A percentile compares a stretch with the other conserved stretches of the same genome.
Evolutionary conservation across 2,329 filamentous ascomycete species (phyloP).

Genomic region (Zarea fungicola): DNA sequence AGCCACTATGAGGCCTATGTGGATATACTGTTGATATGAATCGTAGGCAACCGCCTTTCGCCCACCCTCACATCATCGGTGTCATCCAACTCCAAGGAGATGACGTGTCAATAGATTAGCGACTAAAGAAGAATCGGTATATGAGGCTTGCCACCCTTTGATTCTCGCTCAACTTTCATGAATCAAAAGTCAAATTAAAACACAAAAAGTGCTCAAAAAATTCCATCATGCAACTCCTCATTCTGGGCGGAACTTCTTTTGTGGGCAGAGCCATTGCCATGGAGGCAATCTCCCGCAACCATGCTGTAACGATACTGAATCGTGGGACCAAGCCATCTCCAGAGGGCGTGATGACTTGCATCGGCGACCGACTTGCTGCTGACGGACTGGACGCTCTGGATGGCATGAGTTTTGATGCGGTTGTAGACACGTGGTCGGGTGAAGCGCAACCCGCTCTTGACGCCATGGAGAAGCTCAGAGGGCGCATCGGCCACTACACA

Average conservation of each 20-base stretch:
- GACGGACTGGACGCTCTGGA: not conserved
- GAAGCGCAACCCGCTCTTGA: not conserved
- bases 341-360: not conserved
- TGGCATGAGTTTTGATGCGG: not conserved
- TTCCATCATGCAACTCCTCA: constrained; percentile 5
- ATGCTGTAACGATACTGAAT: not conserved
- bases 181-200: too few relatives aligned
- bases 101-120: too few relatives aligned
- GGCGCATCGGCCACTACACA: not conserved
- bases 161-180: too few relatives aligned
- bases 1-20: too few relatives aligned
- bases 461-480: not conserved
- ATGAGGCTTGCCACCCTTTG: too few relatives aligned
- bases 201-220: too few relatives aligned
- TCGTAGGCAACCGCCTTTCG: too few relatives aligned
- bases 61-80: too few relatives aligned
- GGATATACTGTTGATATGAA: too few relatives aligned
- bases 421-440: constrained; percentile 1
- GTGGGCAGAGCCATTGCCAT: not conserved
- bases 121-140: too few relatives aligned
- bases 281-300: not conserved
- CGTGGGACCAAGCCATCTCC: constrained; percentile 1
- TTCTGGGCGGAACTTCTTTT: constrained; percentile 1
- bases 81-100: too few relatives aligned
- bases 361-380: not conserved